Base-by-base conservation (phyloP, 1,284 basidiomycete genomes). In the Cryptococcus neoformans region DNA sequence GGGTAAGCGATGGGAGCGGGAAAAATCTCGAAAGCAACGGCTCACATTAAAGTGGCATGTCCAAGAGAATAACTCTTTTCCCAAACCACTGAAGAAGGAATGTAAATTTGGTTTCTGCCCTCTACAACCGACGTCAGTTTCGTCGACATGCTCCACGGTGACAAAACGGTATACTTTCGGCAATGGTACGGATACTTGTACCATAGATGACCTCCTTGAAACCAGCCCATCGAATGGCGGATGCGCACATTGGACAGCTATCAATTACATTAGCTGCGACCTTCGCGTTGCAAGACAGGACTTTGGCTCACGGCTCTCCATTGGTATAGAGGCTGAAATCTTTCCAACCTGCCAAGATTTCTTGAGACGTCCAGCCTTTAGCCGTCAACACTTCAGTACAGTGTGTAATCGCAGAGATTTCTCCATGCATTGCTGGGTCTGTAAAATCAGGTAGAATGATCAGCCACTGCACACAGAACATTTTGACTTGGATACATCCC, bases 121-220 rank as follows among this genome's bases (percentile, higher is more conserved):
- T 66, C 61, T 63, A 34, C 16, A 38, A 10, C n/a, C n/a, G 41
- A 9, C 7, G n/a, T 12, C 21, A 21, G 21, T 21, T 21, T 21
- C 21, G 21, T 3, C 21, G 14, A 47, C 16, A 39, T 37, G 9
- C n/a, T 21, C 16, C 12, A 44, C 34, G 12, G 16, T 9, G n/a
- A 58, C 17, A 8, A 34, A 11, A 42, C 6, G 6, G 57, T 64
- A 52, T 50, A 68, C 66, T 49, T 51, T 65, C 59, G 0, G 64
- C 66, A 28, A 68, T 64, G n/a, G 58, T 66, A 49, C 56, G 39
- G 17, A 66, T 66, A 40, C 63, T 65, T 11, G 59, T 51, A 0
- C 65, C 66, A 47, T 68, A 68, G 10, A 68, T 64, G 14, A 68
- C 61, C 54, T 68, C 66, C 44, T 65, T 66, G 65, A 68, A 68